phyloP scores from a whole-genome alignment of 495 filamentous ascomycete genomes.

The Choiromyces venosus region DNA sequence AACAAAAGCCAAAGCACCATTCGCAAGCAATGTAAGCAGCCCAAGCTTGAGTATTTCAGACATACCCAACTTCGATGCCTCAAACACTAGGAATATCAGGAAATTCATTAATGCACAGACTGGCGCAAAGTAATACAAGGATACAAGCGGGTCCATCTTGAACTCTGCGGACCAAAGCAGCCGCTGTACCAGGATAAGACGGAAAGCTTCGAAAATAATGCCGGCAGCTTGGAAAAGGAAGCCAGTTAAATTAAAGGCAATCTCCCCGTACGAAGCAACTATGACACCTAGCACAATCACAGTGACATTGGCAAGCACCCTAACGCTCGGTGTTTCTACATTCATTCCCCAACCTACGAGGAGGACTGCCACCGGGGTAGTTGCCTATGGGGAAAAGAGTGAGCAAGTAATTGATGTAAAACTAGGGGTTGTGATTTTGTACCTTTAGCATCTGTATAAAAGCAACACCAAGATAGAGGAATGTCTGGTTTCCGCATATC shows the following conservation, averaged over 20 bases:
- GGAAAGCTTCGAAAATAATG: conserved; percentile 82
- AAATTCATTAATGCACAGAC: conserved; percentile 89
- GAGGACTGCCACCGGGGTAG: conserved; percentile 83
- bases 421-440: conserved; percentile 29
- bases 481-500: conserved; percentile 91
- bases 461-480: conserved; percentile 83
- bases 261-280: conserved; percentile 86
- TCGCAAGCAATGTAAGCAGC: conserved; percentile 65
- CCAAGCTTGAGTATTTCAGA: conserved; percentile 70
- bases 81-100: conserved; percentile 68
- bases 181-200: conserved; percentile 85
- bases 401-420: conserved; percentile 28
- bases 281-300: conserved; percentile 85
- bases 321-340: conserved; percentile 68
- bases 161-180: conserved; percentile 82
- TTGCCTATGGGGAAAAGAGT: conserved; percentile 55
- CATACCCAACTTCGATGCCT: conserved; percentile 65
- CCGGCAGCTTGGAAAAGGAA: conserved; percentile 81
- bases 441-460: conserved; percentile 99
- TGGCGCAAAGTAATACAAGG: conserved; percentile 93
- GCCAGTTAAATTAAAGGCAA: conserved; percentile 80
- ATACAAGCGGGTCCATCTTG: conserved; percentile 97
- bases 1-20: conserved; percentile 77
- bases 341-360: conserved; percentile 77
- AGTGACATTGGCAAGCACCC: conserved; percentile 75